phyloP scores from a whole-genome alignment of 2,329 filamentous ascomycete species.

The Monilinia vaccinii-corymbosi region DNA sequence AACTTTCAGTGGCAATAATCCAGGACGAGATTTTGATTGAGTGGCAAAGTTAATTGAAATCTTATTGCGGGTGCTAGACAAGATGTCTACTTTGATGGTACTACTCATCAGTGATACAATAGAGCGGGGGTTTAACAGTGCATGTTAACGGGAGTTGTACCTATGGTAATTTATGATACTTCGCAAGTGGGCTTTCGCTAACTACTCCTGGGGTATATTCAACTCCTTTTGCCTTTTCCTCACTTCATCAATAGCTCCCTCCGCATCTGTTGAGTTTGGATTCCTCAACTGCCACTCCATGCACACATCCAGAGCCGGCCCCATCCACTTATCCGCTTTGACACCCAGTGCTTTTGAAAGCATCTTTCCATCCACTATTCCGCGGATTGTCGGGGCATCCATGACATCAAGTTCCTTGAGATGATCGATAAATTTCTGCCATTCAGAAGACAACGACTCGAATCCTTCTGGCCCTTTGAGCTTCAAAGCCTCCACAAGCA shows the following conservation, averaged over 20 bases:
- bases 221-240: slow-evolving; percentile 27
- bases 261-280: slow-evolving; percentile 52
- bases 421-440: slow-evolving; percentile 49
- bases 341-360: slow-evolving; percentile 57
- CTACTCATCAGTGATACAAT: no score
- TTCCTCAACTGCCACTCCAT: slow-evolving; percentile 85
- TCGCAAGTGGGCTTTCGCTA: not conserved
- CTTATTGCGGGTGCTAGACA: no score
- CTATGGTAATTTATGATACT: not conserved
- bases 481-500: slow-evolving; percentile 54
- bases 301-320: slow-evolving; percentile 66
- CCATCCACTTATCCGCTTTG: slow-evolving; percentile 80
- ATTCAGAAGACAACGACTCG: slow-evolving; percentile 37
- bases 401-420: slow-evolving; percentile 45
- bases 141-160: not conserved
- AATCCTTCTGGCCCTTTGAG: slow-evolving; percentile 21
- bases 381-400: slow-evolving; percentile 48
- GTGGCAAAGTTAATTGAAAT: not conserved
- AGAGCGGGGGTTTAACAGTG: not conserved
- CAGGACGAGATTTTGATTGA: not conserved
- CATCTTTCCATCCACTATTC: slow-evolving; percentile 65
- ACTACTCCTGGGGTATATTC: slow-evolving; percentile 20
- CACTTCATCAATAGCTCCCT: slow-evolving; percentile 52
- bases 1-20: no score
- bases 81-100: not conserved